Evolutionary conservation across 2,329 filamentous ascomycete species (phyloP).

Genomic region (Alternaria sp.): DNA sequence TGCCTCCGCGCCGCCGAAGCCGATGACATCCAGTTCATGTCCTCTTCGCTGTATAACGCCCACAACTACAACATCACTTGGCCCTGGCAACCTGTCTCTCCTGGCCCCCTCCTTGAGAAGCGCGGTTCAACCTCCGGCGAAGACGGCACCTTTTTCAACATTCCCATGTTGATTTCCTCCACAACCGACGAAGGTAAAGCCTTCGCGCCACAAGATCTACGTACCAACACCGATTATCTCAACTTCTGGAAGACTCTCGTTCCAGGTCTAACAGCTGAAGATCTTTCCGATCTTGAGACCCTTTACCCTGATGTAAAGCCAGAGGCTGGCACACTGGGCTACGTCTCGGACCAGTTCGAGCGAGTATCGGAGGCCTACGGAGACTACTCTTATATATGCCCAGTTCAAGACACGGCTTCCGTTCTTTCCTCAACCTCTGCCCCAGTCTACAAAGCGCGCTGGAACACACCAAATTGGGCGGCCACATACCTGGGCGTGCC

Average conservation of each 20-base stretch:
- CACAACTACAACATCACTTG: conserved; percentile 55
- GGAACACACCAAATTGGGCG: conserved; percentile 45
- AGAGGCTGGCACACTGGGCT: conserved; percentile 36
- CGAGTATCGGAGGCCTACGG: conserved; percentile 55
- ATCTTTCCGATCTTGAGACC: conserved; percentile 40
- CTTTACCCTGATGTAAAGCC: conserved; percentile 40
- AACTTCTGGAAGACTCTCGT: conserved; percentile 39
- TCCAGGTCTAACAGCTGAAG: conserved; percentile 38
- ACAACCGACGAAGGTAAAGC: conserved; percentile 48
- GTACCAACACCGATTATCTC: conserved; percentile 49
- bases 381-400: conserved; percentile 49
- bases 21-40: conserved; percentile 50
- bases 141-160: conserved; percentile 46
- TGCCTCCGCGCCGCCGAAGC: conserved; percentile 54
- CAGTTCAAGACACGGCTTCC: conserved; percentile 44
- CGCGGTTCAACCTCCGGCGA: conserved; percentile 52
- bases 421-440: conserved; percentile 31
- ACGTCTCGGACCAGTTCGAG: conserved; percentile 55
- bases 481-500: conserved; percentile 41
- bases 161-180: conserved; percentile 47
- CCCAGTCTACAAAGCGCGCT: conserved; percentile 47
- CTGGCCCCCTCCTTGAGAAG: conserved; percentile 58
- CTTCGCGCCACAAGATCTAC: conserved; percentile 44
- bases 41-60: conserved; percentile 50
- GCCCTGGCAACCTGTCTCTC: conserved; percentile 60